These are phyloP conservation scores for Diaporthe citri DNA, from an alignment of 2,329 filamentous ascomycete species.

Conservation along the genomic window DNA sequence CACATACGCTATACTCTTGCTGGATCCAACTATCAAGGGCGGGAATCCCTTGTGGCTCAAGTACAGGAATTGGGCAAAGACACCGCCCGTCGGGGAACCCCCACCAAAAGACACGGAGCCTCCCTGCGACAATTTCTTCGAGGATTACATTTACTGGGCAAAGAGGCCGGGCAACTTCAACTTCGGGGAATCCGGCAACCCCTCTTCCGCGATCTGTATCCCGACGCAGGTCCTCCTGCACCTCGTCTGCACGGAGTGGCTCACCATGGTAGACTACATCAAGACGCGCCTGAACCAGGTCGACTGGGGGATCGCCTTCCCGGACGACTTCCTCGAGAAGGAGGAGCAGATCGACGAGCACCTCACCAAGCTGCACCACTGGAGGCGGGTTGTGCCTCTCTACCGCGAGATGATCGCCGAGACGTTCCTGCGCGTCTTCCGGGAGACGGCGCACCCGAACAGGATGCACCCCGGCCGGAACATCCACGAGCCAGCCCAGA, in stretches of 20 bases:
- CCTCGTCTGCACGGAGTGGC: constrained; percentile 46
- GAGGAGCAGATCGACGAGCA: constrained; percentile 42
- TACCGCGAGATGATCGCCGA: constrained; percentile 47
- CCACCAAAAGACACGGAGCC: background rate
- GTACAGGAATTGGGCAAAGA: constrained; percentile 42
- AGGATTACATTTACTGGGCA: constrained; percentile 47
- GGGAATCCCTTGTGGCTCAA: constrained; percentile 45
- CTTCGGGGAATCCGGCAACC: background rate
- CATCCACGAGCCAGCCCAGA: background rate
- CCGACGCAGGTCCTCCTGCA: constrained; percentile 46
- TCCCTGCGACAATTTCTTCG: constrained; percentile 40
- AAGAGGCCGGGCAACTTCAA: constrained; percentile 40
- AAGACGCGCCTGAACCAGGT: constrained; percentile 47
- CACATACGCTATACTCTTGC: constrained; percentile 29
- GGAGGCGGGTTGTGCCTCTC: constrained; percentile 45
- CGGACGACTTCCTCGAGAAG: constrained; percentile 42
- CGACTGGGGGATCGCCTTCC: constrained; percentile 46
- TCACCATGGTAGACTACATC: constrained; percentile 47
- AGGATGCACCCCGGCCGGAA: constrained; percentile 21
- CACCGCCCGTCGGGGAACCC: constrained; percentile 28
- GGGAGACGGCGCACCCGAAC: constrained; percentile 33
- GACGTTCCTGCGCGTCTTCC: constrained; percentile 42
- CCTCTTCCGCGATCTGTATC: constrained; percentile 38
- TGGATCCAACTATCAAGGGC: constrained; percentile 33
- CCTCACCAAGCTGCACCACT: constrained; percentile 45